Evolutionary conservation across 768 basidiomycete species (phyloP).

Genomic region (Rhodocollybia butyracea): DNA sequence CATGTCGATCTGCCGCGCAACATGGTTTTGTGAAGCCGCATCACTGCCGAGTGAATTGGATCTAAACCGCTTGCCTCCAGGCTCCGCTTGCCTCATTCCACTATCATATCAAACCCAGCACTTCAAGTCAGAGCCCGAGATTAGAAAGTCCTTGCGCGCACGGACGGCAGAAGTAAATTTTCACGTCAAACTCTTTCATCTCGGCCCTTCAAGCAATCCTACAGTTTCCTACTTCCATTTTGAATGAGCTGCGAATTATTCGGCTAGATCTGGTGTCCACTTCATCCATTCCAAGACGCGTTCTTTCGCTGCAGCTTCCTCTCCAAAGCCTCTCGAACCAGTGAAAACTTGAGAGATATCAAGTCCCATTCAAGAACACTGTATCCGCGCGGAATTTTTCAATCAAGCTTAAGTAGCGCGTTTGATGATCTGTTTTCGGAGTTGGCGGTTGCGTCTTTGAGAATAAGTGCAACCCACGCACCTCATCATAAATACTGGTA

Average conservation of each 20-base stretch:
- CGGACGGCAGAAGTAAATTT: slow-evolving; percentile 76
- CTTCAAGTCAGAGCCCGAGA: slow-evolving; percentile 9
- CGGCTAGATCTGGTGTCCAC: slow-evolving; percentile 55
- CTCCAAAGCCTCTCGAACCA: slow-evolving; percentile 67
- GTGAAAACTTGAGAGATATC: slow-evolving; percentile 48
- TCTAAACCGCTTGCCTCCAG: too few relatives aligned
- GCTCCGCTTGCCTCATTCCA: too few relatives aligned
- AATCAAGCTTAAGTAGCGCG: slow-evolving; percentile 80
- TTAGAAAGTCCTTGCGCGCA: slow-evolving; percentile 15
- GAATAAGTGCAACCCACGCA: slow-evolving; percentile 29
- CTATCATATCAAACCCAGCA: too few relatives aligned
- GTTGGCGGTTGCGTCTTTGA: background rate
- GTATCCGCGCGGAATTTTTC: slow-evolving; percentile 59
- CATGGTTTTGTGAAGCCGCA: too few relatives aligned
- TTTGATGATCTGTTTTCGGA: slow-evolving; percentile 73
- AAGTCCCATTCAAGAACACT: slow-evolving; percentile 52
- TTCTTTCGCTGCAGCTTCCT: slow-evolving; percentile 60
- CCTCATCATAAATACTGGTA: slow-evolving; percentile 99
- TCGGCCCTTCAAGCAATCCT: slow-evolving; percentile 64
- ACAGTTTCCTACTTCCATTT: slow-evolving; percentile 58
- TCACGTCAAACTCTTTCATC: slow-evolving; percentile 95
- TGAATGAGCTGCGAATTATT: slow-evolving; percentile 44
- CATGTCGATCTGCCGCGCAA: too few relatives aligned
- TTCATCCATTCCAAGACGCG: slow-evolving; percentile 48
- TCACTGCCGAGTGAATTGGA: too few relatives aligned